Evolutionary conservation across 345 rosid genomes (phyloP).

Genomic region (Pseudoturritis turrita): DNA sequence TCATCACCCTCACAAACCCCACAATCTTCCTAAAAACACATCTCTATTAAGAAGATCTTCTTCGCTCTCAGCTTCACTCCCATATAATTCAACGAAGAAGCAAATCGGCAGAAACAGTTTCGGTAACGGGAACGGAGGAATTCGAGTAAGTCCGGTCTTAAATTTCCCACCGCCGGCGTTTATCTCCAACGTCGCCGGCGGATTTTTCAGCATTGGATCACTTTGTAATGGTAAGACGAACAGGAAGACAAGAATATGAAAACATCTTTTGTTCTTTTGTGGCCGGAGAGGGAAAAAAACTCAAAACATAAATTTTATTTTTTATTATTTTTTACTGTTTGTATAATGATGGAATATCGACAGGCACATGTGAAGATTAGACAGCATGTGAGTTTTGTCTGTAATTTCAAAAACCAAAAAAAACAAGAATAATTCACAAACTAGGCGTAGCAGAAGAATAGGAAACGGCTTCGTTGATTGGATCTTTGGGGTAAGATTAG

Average conservation of each 20-base stretch:
- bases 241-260: constrained; percentile 51
- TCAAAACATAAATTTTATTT: constrained; percentile 6
- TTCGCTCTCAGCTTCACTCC: constrained; percentile 33
- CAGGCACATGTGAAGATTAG: constrained; percentile 46
- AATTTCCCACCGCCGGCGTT: constrained; percentile 66
- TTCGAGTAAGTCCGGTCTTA: constrained; percentile 63
- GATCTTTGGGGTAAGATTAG: constrained; percentile 6
- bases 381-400: constrained; percentile 43
- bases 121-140: constrained; percentile 51
- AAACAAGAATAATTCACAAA: constrained; percentile 20
- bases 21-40: constrained; percentile 44
- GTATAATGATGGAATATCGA: constrained; percentile 25
- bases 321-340: neutral
- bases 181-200: constrained; percentile 59
- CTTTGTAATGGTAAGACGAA: constrained; percentile 66
- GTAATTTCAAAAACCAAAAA: constrained; percentile 28
- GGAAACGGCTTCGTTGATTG: constrained; percentile 9
- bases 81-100: constrained; percentile 37
- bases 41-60: constrained; percentile 49
- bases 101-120: constrained; percentile 49
- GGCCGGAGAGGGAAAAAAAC: neutral
- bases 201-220: constrained; percentile 65
- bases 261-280: constrained; percentile 16
- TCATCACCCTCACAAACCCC: constrained; percentile 26
- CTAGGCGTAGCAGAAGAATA: constrained; percentile 6